Evolutionary conservation across 192 early-diverging fungal species (phyloP).

Genomic region (Phlyctochytrium bullatum): DNA sequence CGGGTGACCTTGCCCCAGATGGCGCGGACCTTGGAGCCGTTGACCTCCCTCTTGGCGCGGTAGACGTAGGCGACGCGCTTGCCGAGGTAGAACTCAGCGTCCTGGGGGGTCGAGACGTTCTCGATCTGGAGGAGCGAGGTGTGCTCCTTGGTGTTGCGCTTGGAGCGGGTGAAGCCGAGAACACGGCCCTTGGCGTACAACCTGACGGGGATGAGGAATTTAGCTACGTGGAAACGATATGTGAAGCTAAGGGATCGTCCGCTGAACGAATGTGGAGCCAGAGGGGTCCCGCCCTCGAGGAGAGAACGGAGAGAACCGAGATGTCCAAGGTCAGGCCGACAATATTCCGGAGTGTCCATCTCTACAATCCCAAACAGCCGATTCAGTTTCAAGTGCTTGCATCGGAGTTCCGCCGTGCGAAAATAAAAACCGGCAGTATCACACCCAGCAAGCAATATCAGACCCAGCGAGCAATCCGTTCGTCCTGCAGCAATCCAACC

Average conservation of each 20-base stretch:
- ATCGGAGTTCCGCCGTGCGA: too few species aligned
- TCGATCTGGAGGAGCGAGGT: slow-evolving; percentile 92
- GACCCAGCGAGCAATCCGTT: too few species aligned
- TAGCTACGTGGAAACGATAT: not conserved
- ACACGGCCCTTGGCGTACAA: slow-evolving; percentile 97
- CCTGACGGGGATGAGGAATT: slow-evolving; percentile 66
- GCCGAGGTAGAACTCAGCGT: slow-evolving; percentile 96
- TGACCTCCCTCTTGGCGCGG: slow-evolving; percentile 82
- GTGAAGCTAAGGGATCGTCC: not conserved
- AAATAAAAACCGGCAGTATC: too few species aligned
- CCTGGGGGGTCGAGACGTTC: slow-evolving; percentile 83
- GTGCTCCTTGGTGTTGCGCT: slow-evolving; percentile 88
- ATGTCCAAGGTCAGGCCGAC: too few species aligned
- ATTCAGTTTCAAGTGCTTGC: too few species aligned
- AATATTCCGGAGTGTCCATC: too few species aligned
- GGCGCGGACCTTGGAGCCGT: slow-evolving; percentile 92
- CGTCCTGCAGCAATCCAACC: not conserved
- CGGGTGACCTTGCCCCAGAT: slow-evolving; percentile 98
- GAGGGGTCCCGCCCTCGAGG: too few species aligned
- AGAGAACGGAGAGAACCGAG: too few species aligned
- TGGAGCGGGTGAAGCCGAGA: slow-evolving; percentile 91
- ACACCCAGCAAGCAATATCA: too few species aligned
- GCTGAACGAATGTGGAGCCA: not conserved
- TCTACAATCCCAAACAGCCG: too few species aligned
- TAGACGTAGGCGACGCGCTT: slow-evolving; percentile 99